Percentiles rank a stretch among this genome's conserved stretches.
phyloP scores from a whole-genome alignment of 106 monocot species.

The Acorus gramineus region DNA sequence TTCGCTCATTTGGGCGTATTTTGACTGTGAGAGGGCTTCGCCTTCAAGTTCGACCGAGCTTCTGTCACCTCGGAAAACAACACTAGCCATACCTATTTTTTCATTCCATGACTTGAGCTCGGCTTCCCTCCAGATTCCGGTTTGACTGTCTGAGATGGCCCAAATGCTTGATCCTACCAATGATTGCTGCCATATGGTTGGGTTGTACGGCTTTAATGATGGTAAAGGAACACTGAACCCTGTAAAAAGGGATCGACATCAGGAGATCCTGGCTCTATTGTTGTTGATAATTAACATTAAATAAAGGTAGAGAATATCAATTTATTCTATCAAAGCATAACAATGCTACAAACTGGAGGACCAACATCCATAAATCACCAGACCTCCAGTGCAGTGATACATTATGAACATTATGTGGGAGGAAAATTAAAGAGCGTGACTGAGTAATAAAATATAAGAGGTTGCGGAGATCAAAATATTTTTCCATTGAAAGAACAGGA shows the following conservation, averaged over 20 bases:
- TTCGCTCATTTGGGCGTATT: conserved; percentile 52
- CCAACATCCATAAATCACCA: too few species aligned
- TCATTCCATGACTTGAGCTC: conserved; percentile 85
- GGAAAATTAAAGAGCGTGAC: too few species aligned
- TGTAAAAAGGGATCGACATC: conserved; percentile 14
- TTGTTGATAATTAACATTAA: neutral
- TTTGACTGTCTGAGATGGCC: conserved; percentile 28
- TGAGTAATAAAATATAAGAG: too few species aligned
- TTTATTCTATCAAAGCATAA: too few species aligned
- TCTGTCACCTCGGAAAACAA: conserved; percentile 69
- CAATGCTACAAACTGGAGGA: too few species aligned
- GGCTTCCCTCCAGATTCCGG: conserved; percentile 75
- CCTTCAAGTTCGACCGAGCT: conserved; percentile 41
- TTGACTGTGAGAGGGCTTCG: conserved; percentile 48
- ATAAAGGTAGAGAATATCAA: neutral
- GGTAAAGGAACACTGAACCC: conserved; percentile 49
- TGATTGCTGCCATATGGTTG: conserved; percentile 63
- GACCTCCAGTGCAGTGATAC: too few species aligned
- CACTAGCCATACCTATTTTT: conserved; percentile 41
- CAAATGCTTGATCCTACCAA: conserved; percentile 68
- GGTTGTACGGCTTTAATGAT: conserved; percentile 60
- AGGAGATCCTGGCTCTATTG: neutral
- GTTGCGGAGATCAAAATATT: too few species aligned
- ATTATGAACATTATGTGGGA: too few species aligned
- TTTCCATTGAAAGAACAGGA: too few species aligned